Base-by-base conservation (phyloP, 192 early-diverging fungal species). In the Umbelopsis isabellina region DNA sequence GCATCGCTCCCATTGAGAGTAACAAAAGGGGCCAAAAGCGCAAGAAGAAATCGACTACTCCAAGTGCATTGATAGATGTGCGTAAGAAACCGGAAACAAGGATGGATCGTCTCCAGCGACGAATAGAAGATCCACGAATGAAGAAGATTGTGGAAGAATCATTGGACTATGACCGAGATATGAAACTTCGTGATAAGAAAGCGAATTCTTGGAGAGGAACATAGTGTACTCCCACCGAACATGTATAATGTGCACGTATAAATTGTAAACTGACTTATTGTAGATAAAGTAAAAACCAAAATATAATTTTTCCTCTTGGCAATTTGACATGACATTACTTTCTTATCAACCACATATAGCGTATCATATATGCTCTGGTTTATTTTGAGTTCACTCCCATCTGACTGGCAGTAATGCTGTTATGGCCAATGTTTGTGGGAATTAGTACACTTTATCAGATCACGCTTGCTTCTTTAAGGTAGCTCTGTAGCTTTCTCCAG, bases 51-150 rank as follows among this genome's bases (percentile, higher is more conserved):
- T 67, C 75, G 27, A 30, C 1, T 55, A 70, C 73, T 50, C 75
- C 72, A 20, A 52, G 51, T 13, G 80, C 80, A 2, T 45, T 86
- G 27, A 73, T 83, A 4, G 77, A 86, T 46, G 64, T 86, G n/a
- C 68, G 71, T 16, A 83, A 85, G 51, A 74, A 76, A 13, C 58
- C 76, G 4, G 78, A 80, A 11, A 77, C 78, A 5, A 65, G 72
- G 1, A 68, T 71, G 8, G 46, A 41, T 4, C 72, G 84, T 9
- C 55, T 86, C 8, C 23, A 80, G 20, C 48, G 72, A 22, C 76
- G 71, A 55, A 2, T 83, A 5, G 66, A 70, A 33, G 61, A 52
- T 48, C 71, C 45, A 0, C 50, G 33, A 8, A 64, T 71, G 50
- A 69, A 64, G 51, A 18, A 51, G 33, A 52, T 67, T 44, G 68